Evolutionary conservation across 164 flowering plant species (phyloP), one percentile per base, ranked within the genome.

Genomic region (Cinnamomum micranthum): DNA sequence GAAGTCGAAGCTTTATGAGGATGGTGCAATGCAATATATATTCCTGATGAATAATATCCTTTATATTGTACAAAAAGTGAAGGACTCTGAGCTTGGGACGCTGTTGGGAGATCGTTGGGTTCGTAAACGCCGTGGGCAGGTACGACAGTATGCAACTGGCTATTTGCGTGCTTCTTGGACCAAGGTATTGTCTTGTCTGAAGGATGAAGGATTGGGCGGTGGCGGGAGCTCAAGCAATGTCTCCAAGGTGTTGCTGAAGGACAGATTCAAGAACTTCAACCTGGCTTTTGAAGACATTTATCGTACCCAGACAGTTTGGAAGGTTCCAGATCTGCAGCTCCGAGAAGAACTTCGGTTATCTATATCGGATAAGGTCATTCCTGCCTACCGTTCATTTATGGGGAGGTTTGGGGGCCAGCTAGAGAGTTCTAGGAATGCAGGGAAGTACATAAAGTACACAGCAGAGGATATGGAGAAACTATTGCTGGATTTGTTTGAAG

Each of bases 131-230:
- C 86, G 92, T 23, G 92, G 93, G 59, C 85, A 77, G 82, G 77
- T 90, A 10, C 88, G 92, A 55, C 93, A 92, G 66, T 82, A 86
- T 75, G 90, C 93, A 2, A 93, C 92, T 1, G 76, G 86, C 23
- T 95, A 95, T 76, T 88, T 93, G 4, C 88, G 98, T 77, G 90
- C 97, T 72, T 84, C 95, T 35, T 95, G 99, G 99, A 87, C 81
- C 82, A 89, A 81, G 80, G 91, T 80, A 10, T 77, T 95, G 72
- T 77, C 90, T 20, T 91, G 83, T 79, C 80, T 95, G 84, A 95
- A 85, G 86, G 97, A 93, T 72, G 98, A 92, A 70, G 95, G 98
- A 2, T 77, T 88, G 75, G 88, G 81, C 50, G 77, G 83, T 60
- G 85, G 90, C 22, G 93, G 93, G 65, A 85, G 94, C 73, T 82